A percentile compares a stretch with the other conserved stretches of the same genome.
Evolutionary conservation across 2,329 filamentous ascomycete species (phyloP).

Genomic region (Plenodomus biglobosus): DNA sequence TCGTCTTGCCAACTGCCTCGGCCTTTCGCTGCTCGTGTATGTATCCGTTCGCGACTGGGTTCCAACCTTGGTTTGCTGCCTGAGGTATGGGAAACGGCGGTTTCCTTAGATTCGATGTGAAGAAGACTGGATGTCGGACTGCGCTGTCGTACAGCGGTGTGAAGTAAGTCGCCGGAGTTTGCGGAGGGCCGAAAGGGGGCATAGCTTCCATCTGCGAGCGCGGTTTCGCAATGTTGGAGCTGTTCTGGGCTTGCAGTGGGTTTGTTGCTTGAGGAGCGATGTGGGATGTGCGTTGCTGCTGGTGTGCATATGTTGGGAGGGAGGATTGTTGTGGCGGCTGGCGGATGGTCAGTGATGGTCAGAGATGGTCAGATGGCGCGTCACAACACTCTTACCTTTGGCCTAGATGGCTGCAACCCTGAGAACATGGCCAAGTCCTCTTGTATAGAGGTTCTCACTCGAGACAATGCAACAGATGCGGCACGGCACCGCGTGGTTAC

Average conservation of each 20-base stretch:
- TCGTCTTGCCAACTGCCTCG: conserved; percentile 22
- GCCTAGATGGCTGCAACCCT: conserved; percentile 44
- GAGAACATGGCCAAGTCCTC: conserved; percentile 39
- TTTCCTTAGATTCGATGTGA: conserved; percentile 64
- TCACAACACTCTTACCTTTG: conserved; percentile 34
- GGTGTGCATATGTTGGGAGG: conserved; percentile 24
- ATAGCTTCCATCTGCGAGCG: conserved; percentile 55
- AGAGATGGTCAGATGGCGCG: not conserved
- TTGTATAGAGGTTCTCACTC: not conserved
- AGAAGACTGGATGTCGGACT: conserved; percentile 72
- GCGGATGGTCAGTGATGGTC: conserved; percentile 10
- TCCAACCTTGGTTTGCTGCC: conserved; percentile 40
- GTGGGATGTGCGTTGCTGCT: conserved; percentile 31
- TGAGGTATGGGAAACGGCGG: conserved; percentile 52
- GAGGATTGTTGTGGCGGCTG: conserved; percentile 27
- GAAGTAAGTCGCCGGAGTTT: conserved; percentile 16
- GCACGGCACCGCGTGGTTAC: conserved; percentile 9
- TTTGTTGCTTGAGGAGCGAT: conserved; percentile 1
- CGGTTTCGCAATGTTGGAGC: conserved; percentile 24
- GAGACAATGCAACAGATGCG: conserved; percentile 1
- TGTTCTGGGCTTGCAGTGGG: not conserved
- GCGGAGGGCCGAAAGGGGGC: conserved; percentile 40
- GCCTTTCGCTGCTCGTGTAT: conserved; percentile 32
- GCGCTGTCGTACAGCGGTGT: conserved; percentile 56
- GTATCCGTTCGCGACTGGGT: conserved; percentile 51